Evolutionary conservation across 1,139 yeast genomes (phyloP), one percentile per base, ranked within the genome.

Genomic region (Yamadazyma blattariae): DNA sequence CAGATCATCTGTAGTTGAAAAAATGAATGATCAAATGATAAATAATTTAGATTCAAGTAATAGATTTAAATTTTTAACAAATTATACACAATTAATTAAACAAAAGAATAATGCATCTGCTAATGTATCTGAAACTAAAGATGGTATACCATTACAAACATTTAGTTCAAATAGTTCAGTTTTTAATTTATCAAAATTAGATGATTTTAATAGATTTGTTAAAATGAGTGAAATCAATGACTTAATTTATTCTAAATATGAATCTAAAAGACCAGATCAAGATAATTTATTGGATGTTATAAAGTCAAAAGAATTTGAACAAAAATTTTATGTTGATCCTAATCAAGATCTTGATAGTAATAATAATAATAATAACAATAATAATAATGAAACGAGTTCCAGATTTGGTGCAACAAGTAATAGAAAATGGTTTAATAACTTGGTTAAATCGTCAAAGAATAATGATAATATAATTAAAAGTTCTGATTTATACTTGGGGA

Each of bases 211-310:
- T 32, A 54, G 47, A 35, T 69, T 59, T 40, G 57, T 66, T 8
- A 60, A 59, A 37, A 62, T 63, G 50, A 59, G 70, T 4, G 61
- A 62, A 32, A 37, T 68, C 16, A 62, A 68, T 41, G 68, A 68
- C 32, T 32, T 37, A 10, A 65, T 68, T 17, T 53, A 51, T 25
- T 42, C 53, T 5, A 49, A 53, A 38, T 32, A 29, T 30, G 44
- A 29, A 13, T 35, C 35, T 33, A 39, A 17, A 20, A 36, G 26
- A 28, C 50, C 48, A 5, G 22, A 40, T 30, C 27, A 46, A 19
- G 48, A 54, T 25, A 58, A 56, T 34, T 45, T 57, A 2, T 52
- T 67, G 30, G 50, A 58, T 24, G 60, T 67, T 8, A 57, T 67
- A 12, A 48, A 50, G 16, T 50, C 58, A 3, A 41, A 42, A 5